Base-by-base conservation (phyloP, 208 protist species). In the Porcisia hertigi region DNA sequence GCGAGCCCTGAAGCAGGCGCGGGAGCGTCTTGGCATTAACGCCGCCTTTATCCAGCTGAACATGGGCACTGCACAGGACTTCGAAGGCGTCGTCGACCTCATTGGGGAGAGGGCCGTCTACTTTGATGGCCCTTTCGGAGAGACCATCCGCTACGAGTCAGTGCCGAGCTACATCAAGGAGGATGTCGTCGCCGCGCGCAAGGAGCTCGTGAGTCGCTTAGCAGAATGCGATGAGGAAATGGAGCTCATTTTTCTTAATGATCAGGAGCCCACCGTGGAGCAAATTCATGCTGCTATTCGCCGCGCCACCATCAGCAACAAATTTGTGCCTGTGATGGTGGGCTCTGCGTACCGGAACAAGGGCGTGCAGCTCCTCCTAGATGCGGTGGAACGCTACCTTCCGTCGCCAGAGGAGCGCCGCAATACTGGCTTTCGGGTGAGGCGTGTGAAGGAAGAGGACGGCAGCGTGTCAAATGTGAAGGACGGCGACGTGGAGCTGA, bases 321-420 rank as follows among this genome's bases (percentile, higher is more conserved):
- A 95, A 76, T 99, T 99, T 81, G 90, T 97, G 20, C 98, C 99
- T 18, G 98, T 99, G 36, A 83, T 99, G 69, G 88, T 99, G 78
- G 98, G 98, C 64, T 98, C 97, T 5, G 99, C 99, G 11, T 99
- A 99, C 88, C 99, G 99, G 73, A 99, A 99, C 88, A 99, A 98
- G 71, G 99, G 99, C 41, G 96, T 99, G 41, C 99, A 99, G 84
- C 87, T 97, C 41, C 92, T 99, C 75, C 93, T 99, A 16, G 98
- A 99, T 80, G 98, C 90, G 41, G 94, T 99, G 9, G 83, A 97
- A 59, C 88, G 92, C 58, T 99, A 99, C 87, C 91, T 99, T 69
- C 99, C 99, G 36, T 94, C 92, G 43, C 99, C 99, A 52, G 70
- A 88, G 16, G 97, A 99, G 82, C 93, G 97, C 72, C 70, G 77